phyloP scores from a whole-genome alignment of 2,329 filamentous ascomycete genomes.

The Trichoderma semiorbis region DNA sequence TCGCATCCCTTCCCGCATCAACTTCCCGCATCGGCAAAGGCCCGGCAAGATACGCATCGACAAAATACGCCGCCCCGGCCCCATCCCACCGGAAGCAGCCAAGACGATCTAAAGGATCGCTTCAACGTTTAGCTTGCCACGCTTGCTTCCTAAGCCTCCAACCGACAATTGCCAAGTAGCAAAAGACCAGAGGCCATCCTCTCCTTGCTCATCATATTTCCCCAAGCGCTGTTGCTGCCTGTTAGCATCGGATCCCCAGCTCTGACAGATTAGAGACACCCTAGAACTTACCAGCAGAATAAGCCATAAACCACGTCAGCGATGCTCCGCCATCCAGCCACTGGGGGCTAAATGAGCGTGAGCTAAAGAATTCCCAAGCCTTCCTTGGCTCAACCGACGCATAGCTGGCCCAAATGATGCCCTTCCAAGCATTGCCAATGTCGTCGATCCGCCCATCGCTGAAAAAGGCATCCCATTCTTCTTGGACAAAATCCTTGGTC shows the following conservation, averaged over 20 bases:
- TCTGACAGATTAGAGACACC: conserved; percentile 11
- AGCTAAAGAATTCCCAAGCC: conserved; percentile 73
- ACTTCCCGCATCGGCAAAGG: neutral
- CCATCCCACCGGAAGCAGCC: neutral
- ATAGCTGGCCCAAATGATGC: conserved; percentile 78
- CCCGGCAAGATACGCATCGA: neutral
- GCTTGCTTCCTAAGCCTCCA: neutral
- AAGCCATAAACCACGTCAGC: conserved; percentile 80
- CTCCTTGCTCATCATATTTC: conserved; percentile 4
- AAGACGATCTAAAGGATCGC: neutral
- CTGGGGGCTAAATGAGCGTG: conserved; percentile 58
- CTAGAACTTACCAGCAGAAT: conserved; percentile 64
- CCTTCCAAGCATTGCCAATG: conserved; percentile 76
- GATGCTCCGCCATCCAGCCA: conserved; percentile 82
- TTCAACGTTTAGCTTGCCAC: neutral
- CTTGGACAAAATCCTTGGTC: conserved; percentile 63
- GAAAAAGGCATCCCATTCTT: conserved; percentile 85
- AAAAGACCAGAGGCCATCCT: neutral
- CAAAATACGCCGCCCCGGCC: neutral
- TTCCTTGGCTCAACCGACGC: conserved; percentile 69
- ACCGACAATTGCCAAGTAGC: neutral
- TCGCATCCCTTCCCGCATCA: neutral
- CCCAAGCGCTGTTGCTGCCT: conserved; percentile 14
- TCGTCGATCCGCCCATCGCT: conserved; percentile 59
- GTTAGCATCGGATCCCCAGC: conserved; percentile 10